phyloP scores from a whole-genome alignment of 1,139 yeast genomes.

The Ogataea hybrid region DNA sequence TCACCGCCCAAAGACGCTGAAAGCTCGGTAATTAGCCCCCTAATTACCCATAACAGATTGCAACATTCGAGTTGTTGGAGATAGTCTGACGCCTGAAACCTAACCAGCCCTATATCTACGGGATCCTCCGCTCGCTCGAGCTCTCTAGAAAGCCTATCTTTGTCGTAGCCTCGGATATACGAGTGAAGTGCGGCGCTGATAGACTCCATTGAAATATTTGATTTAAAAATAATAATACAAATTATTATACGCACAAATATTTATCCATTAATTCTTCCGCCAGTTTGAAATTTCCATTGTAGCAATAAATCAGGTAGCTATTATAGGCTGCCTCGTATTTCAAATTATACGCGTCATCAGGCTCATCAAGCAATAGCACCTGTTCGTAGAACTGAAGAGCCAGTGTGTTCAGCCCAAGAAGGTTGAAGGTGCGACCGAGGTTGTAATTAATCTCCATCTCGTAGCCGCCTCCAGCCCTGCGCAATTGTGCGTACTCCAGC shows the following conservation, averaged over 20 bases:
- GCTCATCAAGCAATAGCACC: constrained; percentile 44
- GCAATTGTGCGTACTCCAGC: constrained; percentile 61
- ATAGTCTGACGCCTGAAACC: constrained; percentile 17
- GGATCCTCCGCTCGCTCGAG: constrained; percentile 31
- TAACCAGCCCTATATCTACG: constrained; percentile 1
- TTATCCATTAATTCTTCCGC: too few species aligned
- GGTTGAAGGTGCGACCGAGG: constrained; percentile 80
- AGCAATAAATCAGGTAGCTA: too few species aligned
- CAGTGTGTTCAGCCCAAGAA: constrained; percentile 68
- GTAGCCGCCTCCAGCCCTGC: constrained; percentile 36
- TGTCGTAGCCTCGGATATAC: too few species aligned
- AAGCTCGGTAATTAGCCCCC: constrained; percentile 27
- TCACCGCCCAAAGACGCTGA: constrained; percentile 10
- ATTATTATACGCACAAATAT: too few species aligned
- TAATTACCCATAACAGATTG: constrained; percentile 29
- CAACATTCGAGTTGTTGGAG: constrained; percentile 27
- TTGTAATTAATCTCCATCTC: constrained; percentile 81
- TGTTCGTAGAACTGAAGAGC: constrained; percentile 73
- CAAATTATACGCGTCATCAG: constrained; percentile 47
- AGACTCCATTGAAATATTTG: too few species aligned
- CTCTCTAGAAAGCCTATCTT: too few species aligned
- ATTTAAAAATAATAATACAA: too few species aligned
- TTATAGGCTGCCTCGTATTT: too few species aligned
- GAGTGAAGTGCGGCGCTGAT: too few species aligned
- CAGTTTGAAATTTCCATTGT: too few species aligned